Evolutionary conservation across 1,284 basidiomycete species (phyloP).

Genomic region (Gomphus sp.): DNA sequence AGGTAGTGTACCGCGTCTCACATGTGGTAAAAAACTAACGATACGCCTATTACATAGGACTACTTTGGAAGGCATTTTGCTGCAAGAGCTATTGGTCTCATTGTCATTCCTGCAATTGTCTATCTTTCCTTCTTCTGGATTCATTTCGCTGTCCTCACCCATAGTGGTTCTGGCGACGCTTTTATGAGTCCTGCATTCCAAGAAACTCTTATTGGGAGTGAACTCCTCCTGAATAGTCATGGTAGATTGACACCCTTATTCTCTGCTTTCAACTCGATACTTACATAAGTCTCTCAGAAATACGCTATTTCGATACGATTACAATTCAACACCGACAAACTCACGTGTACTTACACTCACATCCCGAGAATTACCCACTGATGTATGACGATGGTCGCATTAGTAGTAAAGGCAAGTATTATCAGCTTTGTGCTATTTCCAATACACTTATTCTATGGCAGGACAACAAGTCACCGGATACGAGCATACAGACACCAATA

Average conservation of each 20-base stretch:
- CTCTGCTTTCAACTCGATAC: neutral
- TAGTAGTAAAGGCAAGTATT: constrained; percentile 74
- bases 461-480: constrained; percentile 99
- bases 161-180: constrained; percentile 86
- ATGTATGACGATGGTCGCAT: constrained; percentile 96
- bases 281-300: constrained; percentile 45
- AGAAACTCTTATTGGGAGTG: constrained; percentile 89
- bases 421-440: neutral
- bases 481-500: constrained; percentile 88
- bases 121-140: constrained; percentile 97
- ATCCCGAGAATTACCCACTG: constrained; percentile 82
- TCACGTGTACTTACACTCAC: constrained; percentile 91
- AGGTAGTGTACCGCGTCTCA: constrained; percentile 15
- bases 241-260: constrained; percentile 36
- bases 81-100: constrained; percentile 82
- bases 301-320: constrained; percentile 87
- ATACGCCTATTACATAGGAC: constrained; percentile 41
- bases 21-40: neutral
- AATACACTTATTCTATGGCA: constrained; percentile 18
- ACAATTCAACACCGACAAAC: constrained; percentile 89
- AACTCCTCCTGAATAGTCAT: constrained; percentile 83
- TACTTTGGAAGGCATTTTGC: constrained; percentile 86
- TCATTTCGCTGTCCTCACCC: constrained; percentile 87
- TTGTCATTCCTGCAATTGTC: constrained; percentile 78
- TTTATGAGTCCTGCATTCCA: constrained; percentile 99